Base-by-base conservation (phyloP, 1,284 basidiomycete species). In the Irpex sp. region DNA sequence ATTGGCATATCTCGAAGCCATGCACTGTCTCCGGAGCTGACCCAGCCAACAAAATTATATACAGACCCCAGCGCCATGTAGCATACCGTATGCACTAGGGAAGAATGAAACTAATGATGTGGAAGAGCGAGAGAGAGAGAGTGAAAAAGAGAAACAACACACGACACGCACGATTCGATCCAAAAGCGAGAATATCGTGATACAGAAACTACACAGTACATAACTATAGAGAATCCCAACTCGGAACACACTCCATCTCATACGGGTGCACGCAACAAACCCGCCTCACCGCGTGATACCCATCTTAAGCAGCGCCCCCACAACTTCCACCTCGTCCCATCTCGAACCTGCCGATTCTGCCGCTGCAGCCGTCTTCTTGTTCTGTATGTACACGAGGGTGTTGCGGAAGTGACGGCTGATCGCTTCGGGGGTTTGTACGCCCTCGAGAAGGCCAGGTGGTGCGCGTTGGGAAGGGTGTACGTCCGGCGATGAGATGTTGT, bases 381-480 rank as follows among this genome's bases (percentile, higher is more conserved):
- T 77, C 69, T 90, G 87, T 64, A 98, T 96, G 75, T 96, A 92
- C 37, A 80, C 74, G 58, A 98, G 77, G 17, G 95, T 95, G 76
- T 95, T 96, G 61, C 88, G 83, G 82, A 98, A 98, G 78, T 99
- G 97, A 63, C 93, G 82, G 1, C 85, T 81, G 67, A 97, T 96
- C 86, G 94, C 93, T 55, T 98, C 95, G 5, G 94, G 93, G 3
- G 92, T 91, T 68, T 94, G 90, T 0, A 94, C 89, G 7, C 93
- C 93, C 71, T 98, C 95, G 63, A 97, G 85, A 19, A 96, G 82
- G 13, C 94, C 94, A 35, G 86, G 89, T 56, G 86, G 91, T 49
- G 85, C 88, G 57, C 90, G 85, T 65, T 92, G 88, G 0, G 92
- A 88, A 0, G 93, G 90, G 72, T 95, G 92, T 3, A 95, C 87